phyloP scores from a whole-genome alignment of 345 rosid species.

The Theobroma cacao region DNA sequence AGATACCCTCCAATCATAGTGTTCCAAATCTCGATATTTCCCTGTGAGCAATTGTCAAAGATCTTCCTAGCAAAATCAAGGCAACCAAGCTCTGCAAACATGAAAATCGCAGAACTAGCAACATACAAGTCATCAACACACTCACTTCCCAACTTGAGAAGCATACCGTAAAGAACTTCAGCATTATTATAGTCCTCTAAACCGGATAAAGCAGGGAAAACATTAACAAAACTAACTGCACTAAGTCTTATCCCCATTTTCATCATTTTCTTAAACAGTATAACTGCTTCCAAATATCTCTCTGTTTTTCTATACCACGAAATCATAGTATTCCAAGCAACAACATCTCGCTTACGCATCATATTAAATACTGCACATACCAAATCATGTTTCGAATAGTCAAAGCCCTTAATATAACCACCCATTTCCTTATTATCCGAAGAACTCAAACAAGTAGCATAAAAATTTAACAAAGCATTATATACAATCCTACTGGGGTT shows the following conservation, averaged over 20 bases:
- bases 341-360: constrained; percentile 70
- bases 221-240: constrained; percentile 73
- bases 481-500: constrained; percentile 71
- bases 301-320: constrained; percentile 76
- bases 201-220: constrained; percentile 66
- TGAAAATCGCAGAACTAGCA: constrained; percentile 63
- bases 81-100: constrained; percentile 68
- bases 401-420: constrained; percentile 5
- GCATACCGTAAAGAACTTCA: constrained; percentile 57
- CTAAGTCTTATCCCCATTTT: constrained; percentile 63
- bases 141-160: constrained; percentile 59
- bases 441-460: constrained; percentile 49
- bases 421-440: constrained; percentile 21
- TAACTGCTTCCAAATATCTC: constrained; percentile 51
- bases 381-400: constrained; percentile 42
- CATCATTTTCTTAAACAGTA: constrained; percentile 61
- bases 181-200: constrained; percentile 46
- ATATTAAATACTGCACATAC: constrained; percentile 57
- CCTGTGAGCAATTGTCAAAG: constrained; percentile 54
- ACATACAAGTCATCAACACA: constrained; percentile 66
- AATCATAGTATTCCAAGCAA: constrained; percentile 79
- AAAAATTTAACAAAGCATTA: constrained; percentile 82
- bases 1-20: constrained; percentile 74
- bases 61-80: constrained; percentile 60
- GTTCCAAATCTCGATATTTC: constrained; percentile 80